Conservation (phyloP, 2,329 filamentous ascomycete genomes). For the Pestalotiopsis sp. region DNA sequence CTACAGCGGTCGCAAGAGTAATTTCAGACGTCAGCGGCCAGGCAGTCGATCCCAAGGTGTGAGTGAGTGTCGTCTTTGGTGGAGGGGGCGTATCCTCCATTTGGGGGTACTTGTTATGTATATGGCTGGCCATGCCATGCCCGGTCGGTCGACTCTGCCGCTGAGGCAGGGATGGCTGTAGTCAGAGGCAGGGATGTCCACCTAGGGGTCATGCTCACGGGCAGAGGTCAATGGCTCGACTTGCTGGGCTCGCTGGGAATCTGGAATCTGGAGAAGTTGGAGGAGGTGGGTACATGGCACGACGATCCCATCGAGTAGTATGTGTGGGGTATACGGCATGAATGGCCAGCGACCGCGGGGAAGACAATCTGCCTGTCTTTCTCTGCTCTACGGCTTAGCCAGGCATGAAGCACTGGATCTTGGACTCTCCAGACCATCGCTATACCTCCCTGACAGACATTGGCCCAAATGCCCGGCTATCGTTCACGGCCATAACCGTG, state of each 20-base stretch:
- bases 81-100: conserved; percentile 8
- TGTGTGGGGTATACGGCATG: conserved; percentile 9
- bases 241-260: not conserved
- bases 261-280: conserved; percentile 15
- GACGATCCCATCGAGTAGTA: not conserved
- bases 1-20: conserved; percentile 40
- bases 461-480: no score
- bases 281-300: conserved; percentile 5
- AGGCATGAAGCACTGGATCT: no score
- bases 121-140: conserved; percentile 13
- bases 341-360: not conserved
- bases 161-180: conserved; percentile 1
- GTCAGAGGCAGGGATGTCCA: not conserved
- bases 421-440: no score
- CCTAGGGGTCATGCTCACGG: not conserved
- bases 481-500: no score
- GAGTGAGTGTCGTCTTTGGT: conserved; percentile 13
- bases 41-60: conserved; percentile 17
- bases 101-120: conserved; percentile 17
- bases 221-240: not conserved
- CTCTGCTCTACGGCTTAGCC: not conserved
- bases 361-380: not conserved
- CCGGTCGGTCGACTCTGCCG: conserved; percentile 7
- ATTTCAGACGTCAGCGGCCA: conserved; percentile 20
- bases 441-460: no score